These are phyloP conservation scores for Pseudogymnoascus destructans DNA, from an alignment of 2,329 filamentous ascomycete species.

Conservation along the genomic window DNA sequence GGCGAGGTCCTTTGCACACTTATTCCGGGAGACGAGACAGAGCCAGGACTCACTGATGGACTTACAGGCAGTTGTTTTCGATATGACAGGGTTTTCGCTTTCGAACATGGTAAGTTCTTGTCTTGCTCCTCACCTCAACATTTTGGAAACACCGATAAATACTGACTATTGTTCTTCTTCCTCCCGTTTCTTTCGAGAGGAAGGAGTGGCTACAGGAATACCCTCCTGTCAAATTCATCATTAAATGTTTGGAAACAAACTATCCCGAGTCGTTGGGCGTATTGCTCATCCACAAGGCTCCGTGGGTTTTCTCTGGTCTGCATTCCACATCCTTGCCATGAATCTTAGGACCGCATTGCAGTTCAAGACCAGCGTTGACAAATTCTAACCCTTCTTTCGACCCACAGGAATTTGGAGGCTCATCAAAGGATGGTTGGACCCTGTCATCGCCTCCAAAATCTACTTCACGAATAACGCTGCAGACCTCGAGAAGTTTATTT, in stretches of 20 bases:
- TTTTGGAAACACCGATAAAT: conserved; percentile 13
- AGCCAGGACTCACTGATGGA: conserved; percentile 9
- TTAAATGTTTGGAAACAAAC: conserved; percentile 67
- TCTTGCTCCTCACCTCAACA: too few relatives aligned
- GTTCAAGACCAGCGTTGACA: background rate
- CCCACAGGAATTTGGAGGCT: conserved; percentile 38
- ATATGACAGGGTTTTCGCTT: conserved; percentile 58
- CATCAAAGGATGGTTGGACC: conserved; percentile 64
- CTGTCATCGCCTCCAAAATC: conserved; percentile 59
- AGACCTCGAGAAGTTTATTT: conserved; percentile 50
- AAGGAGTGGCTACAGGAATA: conserved; percentile 40
- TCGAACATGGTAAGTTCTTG: conserved; percentile 44
- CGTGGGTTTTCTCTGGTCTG: conserved; percentile 50
- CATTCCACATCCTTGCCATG: background rate
- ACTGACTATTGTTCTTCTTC: background rate
- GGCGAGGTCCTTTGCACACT: background rate
- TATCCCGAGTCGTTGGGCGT: conserved; percentile 61
- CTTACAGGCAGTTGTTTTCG: conserved; percentile 42
- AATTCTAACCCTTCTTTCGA: background rate
- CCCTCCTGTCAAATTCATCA: conserved; percentile 63
- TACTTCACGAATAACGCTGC: conserved; percentile 52
- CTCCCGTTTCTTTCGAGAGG: background rate
- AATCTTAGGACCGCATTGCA: background rate
- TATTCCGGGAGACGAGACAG: background rate
- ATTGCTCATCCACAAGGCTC: conserved; percentile 62